Evolutionary conservation across 1,139 yeast genomes (phyloP).

Genomic region (Petasospora rhodanensis): DNA sequence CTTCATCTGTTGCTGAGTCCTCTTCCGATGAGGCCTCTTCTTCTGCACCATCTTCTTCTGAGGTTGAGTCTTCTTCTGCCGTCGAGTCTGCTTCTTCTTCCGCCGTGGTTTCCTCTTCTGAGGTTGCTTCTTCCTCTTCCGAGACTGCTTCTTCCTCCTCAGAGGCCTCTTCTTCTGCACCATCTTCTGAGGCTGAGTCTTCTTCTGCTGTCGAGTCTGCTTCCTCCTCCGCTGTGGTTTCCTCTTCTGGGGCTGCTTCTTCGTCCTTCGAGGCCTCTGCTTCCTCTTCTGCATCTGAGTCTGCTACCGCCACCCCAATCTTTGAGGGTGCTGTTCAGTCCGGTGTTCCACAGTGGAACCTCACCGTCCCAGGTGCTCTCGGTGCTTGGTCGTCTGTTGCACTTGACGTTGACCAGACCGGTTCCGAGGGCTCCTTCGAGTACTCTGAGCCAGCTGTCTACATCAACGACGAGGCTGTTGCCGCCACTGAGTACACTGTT

Average conservation of each 20-base stretch:
- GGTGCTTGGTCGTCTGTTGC: too few species aligned
- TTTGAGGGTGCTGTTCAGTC: too few species aligned
- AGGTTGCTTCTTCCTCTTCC: neutral
- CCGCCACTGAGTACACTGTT: constrained; percentile 13
- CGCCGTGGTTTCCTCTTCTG: neutral
- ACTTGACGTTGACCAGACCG: too few species aligned
- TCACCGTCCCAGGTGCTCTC: too few species aligned
- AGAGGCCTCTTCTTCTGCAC: neutral
- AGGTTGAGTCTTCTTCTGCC: constrained; percentile 3
- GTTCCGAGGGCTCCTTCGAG: too few species aligned
- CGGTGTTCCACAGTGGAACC: too few species aligned
- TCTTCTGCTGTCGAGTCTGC: neutral
- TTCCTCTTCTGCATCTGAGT: neutral
- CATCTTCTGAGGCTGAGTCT: constrained; percentile 1
- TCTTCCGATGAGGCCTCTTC: neutral
- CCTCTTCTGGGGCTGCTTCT: constrained; percentile 1
- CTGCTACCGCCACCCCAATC: too few species aligned
- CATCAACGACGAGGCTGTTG: constrained; percentile 13
- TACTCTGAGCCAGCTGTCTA: too few species aligned
- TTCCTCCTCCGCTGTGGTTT: neutral
- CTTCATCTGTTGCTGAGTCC: constrained; percentile 1
- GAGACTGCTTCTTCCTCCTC: constrained; percentile 3
- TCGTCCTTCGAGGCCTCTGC: neutral
- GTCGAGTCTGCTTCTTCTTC: constrained; percentile 14
- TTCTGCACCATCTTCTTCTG: constrained; percentile 6